phyloP scores from a whole-genome alignment of 1,284 basidiomycete genomes.

The Microbotryum scabiosae region DNA sequence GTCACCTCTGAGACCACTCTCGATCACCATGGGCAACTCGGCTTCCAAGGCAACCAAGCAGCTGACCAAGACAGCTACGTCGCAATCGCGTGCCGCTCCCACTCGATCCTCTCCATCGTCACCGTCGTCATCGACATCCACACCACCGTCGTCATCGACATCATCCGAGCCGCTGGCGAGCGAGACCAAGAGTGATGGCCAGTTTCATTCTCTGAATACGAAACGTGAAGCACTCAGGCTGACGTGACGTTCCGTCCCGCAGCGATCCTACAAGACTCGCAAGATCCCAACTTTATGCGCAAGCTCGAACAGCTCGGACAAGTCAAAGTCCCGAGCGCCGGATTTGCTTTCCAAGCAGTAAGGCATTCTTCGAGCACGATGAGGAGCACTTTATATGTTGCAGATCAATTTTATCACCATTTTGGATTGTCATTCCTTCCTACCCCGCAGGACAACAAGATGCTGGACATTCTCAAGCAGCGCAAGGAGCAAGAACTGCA shows the following conservation, averaged over 20 bases:
- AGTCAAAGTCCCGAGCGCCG: conserved; percentile 16
- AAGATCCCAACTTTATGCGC: conserved; percentile 16
- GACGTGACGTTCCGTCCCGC: not conserved
- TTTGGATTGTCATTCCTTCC: too few species aligned
- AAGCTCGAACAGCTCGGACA: conserved; percentile 19
- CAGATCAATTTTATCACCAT: too few species aligned
- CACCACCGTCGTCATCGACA: conserved; percentile 3
- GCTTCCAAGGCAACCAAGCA: conserved; percentile 13
- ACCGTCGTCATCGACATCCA: not conserved
- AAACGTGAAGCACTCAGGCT: not conserved
- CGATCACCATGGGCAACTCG: conserved; percentile 11
- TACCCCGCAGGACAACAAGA: conserved; percentile 21
- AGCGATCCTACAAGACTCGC: conserved; percentile 16
- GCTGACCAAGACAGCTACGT: not conserved
- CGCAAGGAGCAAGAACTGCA: conserved; percentile 7
- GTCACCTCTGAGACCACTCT: not conserved
- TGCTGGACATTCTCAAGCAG: conserved; percentile 25
- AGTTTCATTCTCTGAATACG: not conserved
- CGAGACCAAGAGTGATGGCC: conserved; percentile 21
- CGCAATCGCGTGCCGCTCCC: not conserved
- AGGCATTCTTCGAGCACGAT: too few species aligned
- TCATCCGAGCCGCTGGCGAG: conserved; percentile 5
- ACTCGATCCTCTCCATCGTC: not conserved
- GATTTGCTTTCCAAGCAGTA: not conserved
- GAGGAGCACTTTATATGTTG: too few species aligned